Conservation (phyloP, 2,329 filamentous ascomycete genomes). For the Colletotrichum eremochloae region DNA sequence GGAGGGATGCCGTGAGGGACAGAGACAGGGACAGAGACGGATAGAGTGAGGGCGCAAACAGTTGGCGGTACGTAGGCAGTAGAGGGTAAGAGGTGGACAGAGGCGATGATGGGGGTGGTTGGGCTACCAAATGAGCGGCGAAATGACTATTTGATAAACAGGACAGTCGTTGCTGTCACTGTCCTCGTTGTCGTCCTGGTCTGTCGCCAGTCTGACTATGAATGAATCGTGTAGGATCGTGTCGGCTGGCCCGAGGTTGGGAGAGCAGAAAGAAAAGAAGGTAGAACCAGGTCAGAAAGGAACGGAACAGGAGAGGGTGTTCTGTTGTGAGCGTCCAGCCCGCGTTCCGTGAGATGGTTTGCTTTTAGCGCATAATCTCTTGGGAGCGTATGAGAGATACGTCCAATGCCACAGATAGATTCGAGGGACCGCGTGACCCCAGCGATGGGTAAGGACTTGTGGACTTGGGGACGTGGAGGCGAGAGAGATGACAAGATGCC, state of each 20-base stretch:
- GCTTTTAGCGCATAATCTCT: conserved; percentile 39
- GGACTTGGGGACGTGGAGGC: conserved; percentile 23
- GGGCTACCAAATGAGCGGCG: conserved; percentile 13
- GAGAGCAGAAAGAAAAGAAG: not conserved
- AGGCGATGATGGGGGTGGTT: conserved; percentile 16
- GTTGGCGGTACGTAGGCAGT: not conserved
- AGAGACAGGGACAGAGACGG: not conserved
- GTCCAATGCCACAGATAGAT: conserved; percentile 42
- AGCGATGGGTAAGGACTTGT: conserved; percentile 14
- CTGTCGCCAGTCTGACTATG: not conserved
- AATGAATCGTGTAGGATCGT: not conserved
- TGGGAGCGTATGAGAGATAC: conserved; percentile 29
- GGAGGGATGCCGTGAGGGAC: not conserved
- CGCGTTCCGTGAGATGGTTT: conserved; percentile 17
- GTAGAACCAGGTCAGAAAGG: not conserved
- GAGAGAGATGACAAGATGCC: conserved; percentile 30
- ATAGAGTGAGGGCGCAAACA: not conserved
- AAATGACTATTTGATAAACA: conserved; percentile 12
- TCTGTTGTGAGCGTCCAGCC: conserved; percentile 4
- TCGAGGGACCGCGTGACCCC: conserved; percentile 40
- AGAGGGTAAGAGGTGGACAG: conserved; percentile 14
- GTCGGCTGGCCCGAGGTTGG: not conserved
- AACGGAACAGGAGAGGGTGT: conserved; percentile 11
- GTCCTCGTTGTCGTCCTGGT: not conserved
- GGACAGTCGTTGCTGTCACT: conserved; percentile 1